Conservation (phyloP, 768 basidiomycete species). For the Galerina sulciceps region DNA sequence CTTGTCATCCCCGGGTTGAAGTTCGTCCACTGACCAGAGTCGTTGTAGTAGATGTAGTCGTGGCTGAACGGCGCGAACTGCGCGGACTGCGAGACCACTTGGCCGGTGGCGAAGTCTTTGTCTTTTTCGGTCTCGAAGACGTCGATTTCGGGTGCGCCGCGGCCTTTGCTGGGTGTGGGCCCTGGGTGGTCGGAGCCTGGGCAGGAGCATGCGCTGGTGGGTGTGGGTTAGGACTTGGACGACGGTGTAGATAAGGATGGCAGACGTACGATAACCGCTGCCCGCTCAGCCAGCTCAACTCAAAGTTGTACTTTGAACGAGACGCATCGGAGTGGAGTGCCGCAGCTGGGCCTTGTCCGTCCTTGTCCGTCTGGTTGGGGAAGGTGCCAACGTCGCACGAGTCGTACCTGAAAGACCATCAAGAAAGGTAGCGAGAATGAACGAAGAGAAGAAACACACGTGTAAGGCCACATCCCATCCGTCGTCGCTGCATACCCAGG, state of each 20-base stretch:
- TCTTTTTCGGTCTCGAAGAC: slow-evolving; percentile 77
- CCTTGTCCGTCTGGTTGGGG: slow-evolving; percentile 64
- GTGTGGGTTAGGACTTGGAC: not conserved
- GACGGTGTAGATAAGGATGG: not conserved
- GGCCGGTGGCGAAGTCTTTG: slow-evolving; percentile 48
- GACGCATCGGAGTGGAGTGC: slow-evolving; percentile 58
- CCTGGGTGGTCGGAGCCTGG: slow-evolving; percentile 79
- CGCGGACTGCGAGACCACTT: slow-evolving; percentile 72
- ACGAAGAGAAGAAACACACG: slow-evolving; percentile 41
- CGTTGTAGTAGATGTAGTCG: slow-evolving; percentile 43
- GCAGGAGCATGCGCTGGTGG: slow-evolving; percentile 72
- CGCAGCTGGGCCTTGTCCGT: slow-evolving; percentile 60
- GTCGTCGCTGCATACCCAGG: slow-evolving; percentile 82
- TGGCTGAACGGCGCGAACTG: slow-evolving; percentile 67
- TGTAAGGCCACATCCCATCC: slow-evolving; percentile 86
- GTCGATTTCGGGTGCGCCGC: slow-evolving; percentile 84
- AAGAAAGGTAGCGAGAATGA: not conserved
- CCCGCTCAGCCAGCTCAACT: slow-evolving; percentile 77
- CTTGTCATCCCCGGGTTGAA: slow-evolving; percentile 35
- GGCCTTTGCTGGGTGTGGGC: slow-evolving; percentile 54
- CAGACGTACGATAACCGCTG: slow-evolving; percentile 70
- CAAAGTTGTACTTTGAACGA: slow-evolving; percentile 53
- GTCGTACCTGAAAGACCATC: slow-evolving; percentile 44
- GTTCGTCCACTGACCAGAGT: slow-evolving; percentile 37
- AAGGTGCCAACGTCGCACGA: slow-evolving; percentile 81